These are phyloP conservation scores for Pezicula neosporulosa DNA, from an alignment of 2,329 filamentous ascomycete species.

Conservation along the genomic window DNA sequence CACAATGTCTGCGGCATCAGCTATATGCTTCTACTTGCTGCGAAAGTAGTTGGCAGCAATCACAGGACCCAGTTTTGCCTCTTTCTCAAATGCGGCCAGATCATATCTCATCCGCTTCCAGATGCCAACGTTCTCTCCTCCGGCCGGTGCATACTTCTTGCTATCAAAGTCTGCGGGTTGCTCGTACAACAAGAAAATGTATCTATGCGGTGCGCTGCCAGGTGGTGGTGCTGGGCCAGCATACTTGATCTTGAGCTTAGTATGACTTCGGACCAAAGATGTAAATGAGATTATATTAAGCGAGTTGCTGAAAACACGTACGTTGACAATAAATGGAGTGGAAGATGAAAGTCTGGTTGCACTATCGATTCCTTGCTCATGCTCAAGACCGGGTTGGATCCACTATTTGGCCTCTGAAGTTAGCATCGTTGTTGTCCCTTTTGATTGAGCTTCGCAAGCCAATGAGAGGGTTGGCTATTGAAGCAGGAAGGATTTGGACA, in stretches of 20 bases:
- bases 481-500: too few relatives aligned
- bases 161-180: conserved; percentile 37
- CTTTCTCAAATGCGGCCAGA: conserved; percentile 35
- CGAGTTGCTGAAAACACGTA: too few relatives aligned
- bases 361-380: background rate
- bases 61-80: conserved; percentile 26
- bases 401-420: background rate
- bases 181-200: conserved; percentile 45
- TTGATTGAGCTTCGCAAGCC: too few relatives aligned
- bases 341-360: conserved; percentile 6
- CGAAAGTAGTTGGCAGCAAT: conserved; percentile 35
- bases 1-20: background rate
- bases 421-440: too few relatives aligned
- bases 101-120: conserved; percentile 37
- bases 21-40: conserved; percentile 17
- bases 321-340: conserved; percentile 26
- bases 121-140: conserved; percentile 30
- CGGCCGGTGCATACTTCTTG: conserved; percentile 27
- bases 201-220: conserved; percentile 42
- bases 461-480: too few relatives aligned
- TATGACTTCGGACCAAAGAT: too few relatives aligned
- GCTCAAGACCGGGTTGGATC: conserved; percentile 34
- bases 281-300: too few relatives aligned
- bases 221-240: conserved; percentile 42
- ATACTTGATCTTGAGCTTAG: conserved; percentile 21